Evolutionary conservation across 1,284 basidiomycete genomes (phyloP), one percentile per base, ranked within the genome.

Genomic region (Coniophora puteana): DNA sequence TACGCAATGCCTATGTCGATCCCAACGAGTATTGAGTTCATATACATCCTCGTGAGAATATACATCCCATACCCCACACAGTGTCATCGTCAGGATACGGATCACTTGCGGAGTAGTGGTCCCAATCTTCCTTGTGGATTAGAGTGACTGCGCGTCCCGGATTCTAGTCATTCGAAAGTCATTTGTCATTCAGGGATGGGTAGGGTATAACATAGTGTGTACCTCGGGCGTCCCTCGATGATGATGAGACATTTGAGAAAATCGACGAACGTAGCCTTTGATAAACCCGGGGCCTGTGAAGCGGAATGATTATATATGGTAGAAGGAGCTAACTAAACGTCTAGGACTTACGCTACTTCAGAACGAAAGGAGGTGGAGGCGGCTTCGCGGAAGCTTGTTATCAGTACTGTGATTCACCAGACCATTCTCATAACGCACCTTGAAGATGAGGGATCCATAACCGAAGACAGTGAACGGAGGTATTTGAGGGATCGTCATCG

Each of bases 111-210:
- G 85, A 85, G 55, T 88, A 82, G 8, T 63, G 60, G 36, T 82
- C 79, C 90, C 90, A 94, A 41, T 92, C 86, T 58, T 83, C 77
- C 44, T 87, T 83, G 53, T 87, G 83, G n/a, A 93, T 72, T 4
- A 94, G 68, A 2, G 91, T 94, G 4, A 92, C 91, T 2, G 92
- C 91, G n/a, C 90, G 69, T 4, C 90, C 90, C 4, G 88, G 88
- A 42, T 68, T 76, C 83, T 89, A 53, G 5, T 11, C 11, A 25
- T 20, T 22, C 18, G 8, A 12, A 10, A 18, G 24, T 33, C 6
- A 14, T 16, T 24, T 36, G 33, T 21, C 14, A 42, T 17, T 12
- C 43, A 34, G 38, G 26, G 14, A 17, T 24, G 17, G 20, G 27
- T 22, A 10, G 14, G 18, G 16, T 17, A 29, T 26, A 12, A 30